Base-by-base conservation (phyloP, 2,329 filamentous ascomycete genomes). In the Cladosporium sp. region DNA sequence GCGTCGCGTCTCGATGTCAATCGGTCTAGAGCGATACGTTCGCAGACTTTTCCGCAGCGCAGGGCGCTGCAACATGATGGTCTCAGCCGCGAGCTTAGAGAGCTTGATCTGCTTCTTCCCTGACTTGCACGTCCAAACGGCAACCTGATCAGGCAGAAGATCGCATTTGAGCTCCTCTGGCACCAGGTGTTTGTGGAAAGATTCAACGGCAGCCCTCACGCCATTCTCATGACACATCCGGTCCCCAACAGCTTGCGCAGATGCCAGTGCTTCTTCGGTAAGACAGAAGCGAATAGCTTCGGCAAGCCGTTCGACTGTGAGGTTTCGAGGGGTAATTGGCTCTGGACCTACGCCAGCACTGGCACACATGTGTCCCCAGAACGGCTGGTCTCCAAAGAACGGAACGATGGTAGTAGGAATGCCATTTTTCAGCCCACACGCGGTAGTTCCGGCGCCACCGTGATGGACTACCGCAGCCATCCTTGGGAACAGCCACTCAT, bases 311-410 rank as follows among this genome's bases (percentile, higher is more conserved):
- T 79, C 70, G 2, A 76, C 71, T 3, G 74, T 80, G 28, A 85
- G 86, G 67, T 89, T 84, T 64, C 95, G 88, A 68, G 93, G 92
- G 0, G 91, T 91, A 16, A 96, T 82, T 0, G 92, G 92, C 71
- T 95, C 91, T 0, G 91, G 90, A 0, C 82, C 82, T 23, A 81
- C 82, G 1, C 80, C 78, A 3, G 81, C 77, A 53, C 72, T 70
- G 5, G 79, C 79, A 11, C 85, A 76, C 79, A 72, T 71, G 46
- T 77, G 70, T 10, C 80, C 83, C 83, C 83, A 85, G 68, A 85
- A 85, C 1, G 79, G 80, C 68, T 85, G 83, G 68, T 85, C 84
- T 50, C 83, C 83, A 68, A 85, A 85, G 67, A 86, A 87, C 0
- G 84, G 85, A 0, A 87, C 80, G 40, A 86, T 78, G 0, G 80